A percentile compares a stretch with the other conserved stretches of the same genome.
These are phyloP conservation scores for Eruca vesicaria DNA, from an alignment of 441 rosid genomes.

Conservation along the genomic window DNA sequence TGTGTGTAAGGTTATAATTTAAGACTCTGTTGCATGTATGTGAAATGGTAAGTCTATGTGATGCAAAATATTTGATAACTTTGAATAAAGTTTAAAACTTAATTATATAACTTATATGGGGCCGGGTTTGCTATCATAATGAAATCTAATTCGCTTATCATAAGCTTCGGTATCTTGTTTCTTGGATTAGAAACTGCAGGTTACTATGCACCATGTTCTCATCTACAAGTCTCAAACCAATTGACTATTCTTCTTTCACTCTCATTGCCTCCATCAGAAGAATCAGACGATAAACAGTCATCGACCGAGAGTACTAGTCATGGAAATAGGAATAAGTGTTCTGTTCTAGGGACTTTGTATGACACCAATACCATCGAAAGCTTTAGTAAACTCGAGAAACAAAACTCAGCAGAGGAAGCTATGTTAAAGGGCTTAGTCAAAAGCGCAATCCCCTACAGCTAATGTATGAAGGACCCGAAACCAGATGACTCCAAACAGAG, in stretches of 20 bases:
- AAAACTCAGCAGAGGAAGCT: conserved; percentile 59
- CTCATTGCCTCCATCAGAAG: conserved; percentile 57
- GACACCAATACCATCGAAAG: conserved; percentile 84
- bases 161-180: no score
- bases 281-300: conserved; percentile 42
- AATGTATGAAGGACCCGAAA: no score
- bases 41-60: background rate
- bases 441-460: no score
- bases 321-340: conserved; percentile 78
- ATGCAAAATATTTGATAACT: background rate
- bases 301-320: conserved; percentile 21
- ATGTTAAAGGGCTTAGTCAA: no score
- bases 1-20: background rate
- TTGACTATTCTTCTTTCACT: conserved; percentile 67
- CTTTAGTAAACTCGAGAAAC: conserved; percentile 62
- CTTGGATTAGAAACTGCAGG: conserved; percentile 66
- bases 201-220: conserved; percentile 84
- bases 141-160: background rate
- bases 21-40: background rate
- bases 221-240: conserved; percentile 71
- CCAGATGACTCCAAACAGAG: background rate
- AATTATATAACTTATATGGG: background rate
- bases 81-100: background rate
- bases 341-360: conserved; percentile 76
- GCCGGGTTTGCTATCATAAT: background rate